These are phyloP conservation scores for Candida michaelii DNA, from an alignment of 805 yeast species.

Conservation along the genomic window DNA sequence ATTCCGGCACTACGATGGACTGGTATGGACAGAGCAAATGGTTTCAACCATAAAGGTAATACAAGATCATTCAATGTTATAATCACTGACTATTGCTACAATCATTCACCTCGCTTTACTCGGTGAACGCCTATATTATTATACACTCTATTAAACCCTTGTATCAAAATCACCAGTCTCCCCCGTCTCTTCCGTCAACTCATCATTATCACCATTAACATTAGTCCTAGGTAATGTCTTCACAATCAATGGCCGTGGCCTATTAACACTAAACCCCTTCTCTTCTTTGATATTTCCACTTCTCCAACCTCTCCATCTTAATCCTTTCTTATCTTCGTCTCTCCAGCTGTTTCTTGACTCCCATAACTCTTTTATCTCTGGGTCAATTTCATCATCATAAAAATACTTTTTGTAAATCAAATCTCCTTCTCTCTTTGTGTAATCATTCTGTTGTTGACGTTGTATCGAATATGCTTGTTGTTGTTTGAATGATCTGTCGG, in stretches of 20 bases:
- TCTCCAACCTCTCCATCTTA: not conserved
- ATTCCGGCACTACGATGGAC: too few species aligned
- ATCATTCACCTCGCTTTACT: too few species aligned
- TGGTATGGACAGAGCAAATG: too few species aligned
- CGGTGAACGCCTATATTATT: too few species aligned
- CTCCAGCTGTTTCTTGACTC: constrained; percentile 38
- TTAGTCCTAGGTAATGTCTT: constrained; percentile 10
- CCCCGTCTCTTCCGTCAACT: too few species aligned
- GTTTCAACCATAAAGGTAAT: too few species aligned
- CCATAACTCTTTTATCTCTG: constrained; percentile 54
- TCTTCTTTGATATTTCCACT: constrained; percentile 3
- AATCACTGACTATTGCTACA: too few species aligned
- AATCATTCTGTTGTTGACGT: constrained; percentile 39
- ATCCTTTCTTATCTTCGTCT: not conserved
- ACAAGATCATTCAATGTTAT: too few species aligned
- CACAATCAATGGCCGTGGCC: constrained; percentile 36
- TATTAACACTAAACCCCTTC: constrained; percentile 32
- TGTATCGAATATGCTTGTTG: constrained; percentile 18
- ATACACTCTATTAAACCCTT: too few species aligned
- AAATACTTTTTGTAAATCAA: constrained; percentile 44
- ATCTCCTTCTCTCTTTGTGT: constrained; percentile 63
- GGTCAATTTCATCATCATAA: constrained; percentile 44
- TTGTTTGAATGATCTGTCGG: constrained; percentile 15
- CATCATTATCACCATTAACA: not conserved
- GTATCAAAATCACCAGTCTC: too few species aligned